Conservation (phyloP, 139 green algal genomes). For the Trebouxia sp. region DNA sequence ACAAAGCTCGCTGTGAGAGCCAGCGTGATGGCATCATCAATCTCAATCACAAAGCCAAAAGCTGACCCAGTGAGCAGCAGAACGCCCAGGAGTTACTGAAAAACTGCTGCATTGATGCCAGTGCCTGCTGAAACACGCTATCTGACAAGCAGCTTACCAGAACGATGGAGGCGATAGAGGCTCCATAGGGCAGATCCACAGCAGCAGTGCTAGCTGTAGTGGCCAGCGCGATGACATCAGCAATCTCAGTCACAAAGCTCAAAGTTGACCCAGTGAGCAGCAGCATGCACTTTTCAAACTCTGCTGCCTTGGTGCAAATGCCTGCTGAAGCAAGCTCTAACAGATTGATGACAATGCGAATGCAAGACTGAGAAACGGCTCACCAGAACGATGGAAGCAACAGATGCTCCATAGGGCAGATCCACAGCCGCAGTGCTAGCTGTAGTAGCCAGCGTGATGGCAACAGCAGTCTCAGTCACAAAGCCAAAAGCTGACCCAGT, state of each 20-base stretch:
- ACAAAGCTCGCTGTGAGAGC: neutral
- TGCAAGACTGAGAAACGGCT: neutral
- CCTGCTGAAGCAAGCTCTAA: neutral
- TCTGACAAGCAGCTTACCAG: neutral
- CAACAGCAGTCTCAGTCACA: neutral
- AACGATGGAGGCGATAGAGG: constrained; percentile 19
- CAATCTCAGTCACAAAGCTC: constrained; percentile 27
- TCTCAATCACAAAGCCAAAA: neutral
- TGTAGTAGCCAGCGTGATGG: neutral
- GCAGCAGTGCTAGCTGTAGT: neutral
- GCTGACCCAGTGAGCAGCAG: constrained; percentile 24
- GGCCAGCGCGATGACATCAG: constrained; percentile 23
- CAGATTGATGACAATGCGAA: too few relatives aligned
- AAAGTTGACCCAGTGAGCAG: constrained; percentile 27
- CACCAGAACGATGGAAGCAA: constrained; percentile 1
- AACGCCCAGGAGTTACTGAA: too few relatives aligned
- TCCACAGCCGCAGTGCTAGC: neutral
- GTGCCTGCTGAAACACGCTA: neutral
- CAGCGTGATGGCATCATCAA: constrained; percentile 10
- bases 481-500: constrained; percentile 9
- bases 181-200: neutral
- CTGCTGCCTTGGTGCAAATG: neutral
- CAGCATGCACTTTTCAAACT: constrained; percentile 17
- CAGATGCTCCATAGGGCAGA: neutral
- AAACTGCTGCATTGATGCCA: neutral